Conservation (phyloP, 345 rosid species). For the Heritiera littoralis region DNA sequence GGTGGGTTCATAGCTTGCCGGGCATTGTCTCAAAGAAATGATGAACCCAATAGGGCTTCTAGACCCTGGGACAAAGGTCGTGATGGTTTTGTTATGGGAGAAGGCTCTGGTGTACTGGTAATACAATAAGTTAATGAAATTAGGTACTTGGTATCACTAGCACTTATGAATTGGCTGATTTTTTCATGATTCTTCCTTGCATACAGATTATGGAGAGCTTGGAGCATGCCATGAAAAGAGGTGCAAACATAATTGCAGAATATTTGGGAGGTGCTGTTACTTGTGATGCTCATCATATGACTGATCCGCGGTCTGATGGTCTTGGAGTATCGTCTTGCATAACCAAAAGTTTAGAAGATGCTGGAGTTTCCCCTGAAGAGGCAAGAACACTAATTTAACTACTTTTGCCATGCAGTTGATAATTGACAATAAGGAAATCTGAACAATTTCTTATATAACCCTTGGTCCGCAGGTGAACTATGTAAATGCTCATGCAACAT, state of each 20-base stretch:
- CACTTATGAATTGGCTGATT: background rate
- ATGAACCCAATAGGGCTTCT: slow-evolving; percentile 53
- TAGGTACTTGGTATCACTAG: background rate
- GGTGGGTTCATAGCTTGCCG: slow-evolving; percentile 70
- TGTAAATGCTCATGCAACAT: slow-evolving; percentile 68
- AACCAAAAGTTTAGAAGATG: slow-evolving; percentile 56
- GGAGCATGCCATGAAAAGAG: slow-evolving; percentile 68
- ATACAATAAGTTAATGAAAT: background rate
- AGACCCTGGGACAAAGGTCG: slow-evolving; percentile 73
- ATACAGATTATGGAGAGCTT: slow-evolving; percentile 69
- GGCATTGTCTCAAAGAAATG: slow-evolving; percentile 62
- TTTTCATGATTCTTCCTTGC: background rate
- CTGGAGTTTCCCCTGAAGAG: slow-evolving; percentile 74
- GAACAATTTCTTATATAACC: background rate
- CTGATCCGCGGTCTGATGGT: slow-evolving; percentile 19
- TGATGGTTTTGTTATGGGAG: slow-evolving; percentile 74
- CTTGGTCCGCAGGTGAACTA: slow-evolving; percentile 53
- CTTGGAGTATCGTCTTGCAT: slow-evolving; percentile 70
- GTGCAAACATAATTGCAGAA: slow-evolving; percentile 66
- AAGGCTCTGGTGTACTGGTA: slow-evolving; percentile 69
- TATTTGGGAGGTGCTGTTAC: slow-evolving; percentile 67
- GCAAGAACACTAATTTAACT: slow-evolving; percentile 24
- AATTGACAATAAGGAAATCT: background rate
- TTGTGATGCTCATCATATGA: slow-evolving; percentile 69
- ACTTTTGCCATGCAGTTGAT: background rate